Base-by-base conservation (phyloP, 768 basidiomycete species). In the Pisolithus tinctorius region DNA sequence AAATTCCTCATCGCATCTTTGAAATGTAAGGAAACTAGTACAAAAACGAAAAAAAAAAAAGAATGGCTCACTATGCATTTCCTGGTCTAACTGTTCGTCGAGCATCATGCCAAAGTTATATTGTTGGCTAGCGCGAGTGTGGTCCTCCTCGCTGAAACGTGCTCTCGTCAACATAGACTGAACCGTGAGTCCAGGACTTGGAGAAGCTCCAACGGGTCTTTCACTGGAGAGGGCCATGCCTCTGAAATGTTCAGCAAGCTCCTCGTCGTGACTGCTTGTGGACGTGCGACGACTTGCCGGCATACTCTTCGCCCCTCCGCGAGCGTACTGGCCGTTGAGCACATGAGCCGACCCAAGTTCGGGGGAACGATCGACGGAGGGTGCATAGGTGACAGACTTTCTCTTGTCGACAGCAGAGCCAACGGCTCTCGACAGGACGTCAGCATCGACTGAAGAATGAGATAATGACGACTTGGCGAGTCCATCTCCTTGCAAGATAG, bases 11-110 rank as follows among this genome's bases (percentile, higher is more conserved):
- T 93, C 8, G 92, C 88, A 69, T 91, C 91, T 92, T 66, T 8
- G 34, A 50, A 26, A 56, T 27, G 59, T 59, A 47, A 60, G 53
- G 60, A 41, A 56, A 29, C 44, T 29, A 44, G 38, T 14, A 49
- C 31, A 54, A 51, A 58, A 23, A 37, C 40, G 51, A 48, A 47
- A 47, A 37, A 47, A 47, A 37, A 29, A 7, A 37, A 14, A 50
- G 51, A 36, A 37, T 6, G 26, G 78, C 86, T 60, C 59, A 93
- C 92, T 93, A 63, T 93, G 85, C 82, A 95, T 93, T 65, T 95
- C 93, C 70, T 90, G 83, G 63, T 95, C 93, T 58, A 95, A 70
- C 62, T 94, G 91, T 66, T 94, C 88, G 58, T 95, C 93, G 55
- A 95, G 72, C 82, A 94, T 84, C 84, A 92, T 86, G 29, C 88